Base-by-base conservation (phyloP, 305 asterid species). In the Fraxinus albicans region DNA sequence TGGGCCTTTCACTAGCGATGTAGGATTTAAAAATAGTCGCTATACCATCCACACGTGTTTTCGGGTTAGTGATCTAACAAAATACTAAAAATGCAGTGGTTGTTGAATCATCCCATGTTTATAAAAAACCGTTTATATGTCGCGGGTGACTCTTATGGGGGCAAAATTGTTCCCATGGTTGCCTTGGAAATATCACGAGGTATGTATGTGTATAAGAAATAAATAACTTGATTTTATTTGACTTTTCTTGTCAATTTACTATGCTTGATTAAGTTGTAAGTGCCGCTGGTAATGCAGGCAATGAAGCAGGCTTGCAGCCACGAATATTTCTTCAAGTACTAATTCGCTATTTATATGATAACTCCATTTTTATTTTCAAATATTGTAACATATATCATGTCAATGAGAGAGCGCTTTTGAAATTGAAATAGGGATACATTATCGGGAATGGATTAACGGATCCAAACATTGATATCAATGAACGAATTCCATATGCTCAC, bases 131-230 rank as follows among this genome's bases (percentile, higher is more conserved):
- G 79, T n/a, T 69, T 88, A 0, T 88, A 85, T 81, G 79, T 88
- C 79, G 63, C 78, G 17, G 91, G 90, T 34, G 90, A 88, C 73
- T 90, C 93, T 33, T 90, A 90, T 31, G 83, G 85, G 1, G 90
- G 91, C 36, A 84, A 85, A 78, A 36, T 84, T 25, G 88, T 65
- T 67, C 90, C 93, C 70, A 83, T 79, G 84, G 77, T 90, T 73
- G 90, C 89, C 75, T 85, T 75, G 80, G 86, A 85, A 82, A 84
- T 84, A 75, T 84, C 84, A 42, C 44, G 76, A 79, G 88, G 89
- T 84, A 47, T 0, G n/a, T 73, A 6, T 7, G 19, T 29, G 27
- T 6, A 8, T 25, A n/a, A 17, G 2, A 17, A 15, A 5, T 53
- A 53, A 17, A 15, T 1, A 53, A 4, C 23, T 53, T 1, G 23